A percentile compares a stretch with the other conserved stretches of the same genome.
Evolutionary conservation across 495 filamentous ascomycete genomes (phyloP).

Genomic region (Lasiosphaeris hirsuta): DNA sequence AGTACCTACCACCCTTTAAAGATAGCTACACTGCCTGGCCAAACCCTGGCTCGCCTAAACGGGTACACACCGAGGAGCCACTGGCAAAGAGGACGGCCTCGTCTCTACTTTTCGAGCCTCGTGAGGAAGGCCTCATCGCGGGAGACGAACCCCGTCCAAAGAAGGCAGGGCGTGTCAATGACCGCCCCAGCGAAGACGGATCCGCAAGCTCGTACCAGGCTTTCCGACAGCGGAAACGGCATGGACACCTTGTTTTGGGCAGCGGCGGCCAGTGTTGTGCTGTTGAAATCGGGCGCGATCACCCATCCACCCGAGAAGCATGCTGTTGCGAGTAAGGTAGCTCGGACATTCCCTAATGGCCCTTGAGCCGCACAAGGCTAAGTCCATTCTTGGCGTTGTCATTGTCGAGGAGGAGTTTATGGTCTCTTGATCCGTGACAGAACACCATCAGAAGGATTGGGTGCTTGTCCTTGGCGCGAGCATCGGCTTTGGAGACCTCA

Average conservation of each 20-base stretch:
- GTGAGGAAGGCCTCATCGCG: no score
- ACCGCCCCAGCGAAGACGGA: neutral
- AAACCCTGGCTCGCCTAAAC: no score
- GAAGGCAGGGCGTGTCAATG: conserved; percentile 1
- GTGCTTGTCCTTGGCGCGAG: conserved; percentile 1
- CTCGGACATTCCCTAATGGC: neutral
- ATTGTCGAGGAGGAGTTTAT: neutral
- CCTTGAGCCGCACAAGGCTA: neutral
- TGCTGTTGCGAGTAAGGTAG: neutral
- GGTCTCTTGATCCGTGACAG: neutral
- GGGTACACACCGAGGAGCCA: no score
- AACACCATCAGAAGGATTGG: neutral
- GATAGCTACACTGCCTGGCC: no score
- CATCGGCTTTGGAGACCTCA: no score
- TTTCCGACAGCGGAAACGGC: neutral
- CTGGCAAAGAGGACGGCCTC: no score
- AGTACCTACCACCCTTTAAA: no score
- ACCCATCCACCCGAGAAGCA: conserved; percentile 3
- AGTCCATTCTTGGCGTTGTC: neutral
- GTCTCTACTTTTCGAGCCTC: no score
- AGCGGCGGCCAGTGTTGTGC: neutral
- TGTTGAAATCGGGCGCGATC: neutral
- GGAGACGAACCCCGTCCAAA: no score
- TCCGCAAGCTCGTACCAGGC: neutral
- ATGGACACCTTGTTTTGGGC: neutral